A percentile compares a stretch with the other conserved stretches of the same genome.
Conservation (phyloP, 306 rosid species). For the Cicer judaicum region DNA sequence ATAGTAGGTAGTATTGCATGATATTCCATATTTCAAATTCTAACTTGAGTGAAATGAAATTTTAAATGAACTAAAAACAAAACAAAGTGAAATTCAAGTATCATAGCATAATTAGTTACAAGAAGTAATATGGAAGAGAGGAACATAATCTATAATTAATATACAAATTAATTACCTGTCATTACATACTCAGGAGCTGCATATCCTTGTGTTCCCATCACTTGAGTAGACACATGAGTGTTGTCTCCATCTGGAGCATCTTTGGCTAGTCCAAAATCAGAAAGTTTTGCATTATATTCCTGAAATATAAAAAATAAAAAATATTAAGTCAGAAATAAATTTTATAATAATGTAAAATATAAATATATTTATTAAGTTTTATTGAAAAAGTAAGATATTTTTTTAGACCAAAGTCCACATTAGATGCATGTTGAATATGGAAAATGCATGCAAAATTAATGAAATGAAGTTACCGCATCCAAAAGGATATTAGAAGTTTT, state of each 20-base stretch:
- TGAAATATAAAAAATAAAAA: constrained; percentile 40
- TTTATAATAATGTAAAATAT: no score
- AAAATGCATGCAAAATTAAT: background rate
- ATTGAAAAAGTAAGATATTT: no score
- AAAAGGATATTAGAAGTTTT: constrained; percentile 68
- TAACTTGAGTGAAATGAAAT: no score
- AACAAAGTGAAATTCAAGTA: no score
- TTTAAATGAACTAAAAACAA: no score
- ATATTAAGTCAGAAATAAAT: background rate
- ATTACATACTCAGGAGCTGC: constrained; percentile 70
- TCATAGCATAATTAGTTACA: no score
- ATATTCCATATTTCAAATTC: no score
- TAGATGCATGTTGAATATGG: background rate
- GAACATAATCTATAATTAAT: background rate
- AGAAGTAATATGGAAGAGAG: background rate
- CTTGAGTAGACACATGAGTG: constrained; percentile 68
- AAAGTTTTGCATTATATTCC: constrained; percentile 72
- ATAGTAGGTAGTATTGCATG: no score
- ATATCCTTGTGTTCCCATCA: constrained; percentile 71
- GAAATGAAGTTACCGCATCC: constrained; percentile 50
- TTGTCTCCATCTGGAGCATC: constrained; percentile 67
- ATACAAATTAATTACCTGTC: constrained; percentile 60
- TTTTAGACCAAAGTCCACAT: no score
- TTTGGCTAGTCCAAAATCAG: constrained; percentile 71
- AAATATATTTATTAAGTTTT: no score